Evolutionary conservation across 2,329 filamentous ascomycete species (phyloP).

Genomic region (Alternaria longipes): DNA sequence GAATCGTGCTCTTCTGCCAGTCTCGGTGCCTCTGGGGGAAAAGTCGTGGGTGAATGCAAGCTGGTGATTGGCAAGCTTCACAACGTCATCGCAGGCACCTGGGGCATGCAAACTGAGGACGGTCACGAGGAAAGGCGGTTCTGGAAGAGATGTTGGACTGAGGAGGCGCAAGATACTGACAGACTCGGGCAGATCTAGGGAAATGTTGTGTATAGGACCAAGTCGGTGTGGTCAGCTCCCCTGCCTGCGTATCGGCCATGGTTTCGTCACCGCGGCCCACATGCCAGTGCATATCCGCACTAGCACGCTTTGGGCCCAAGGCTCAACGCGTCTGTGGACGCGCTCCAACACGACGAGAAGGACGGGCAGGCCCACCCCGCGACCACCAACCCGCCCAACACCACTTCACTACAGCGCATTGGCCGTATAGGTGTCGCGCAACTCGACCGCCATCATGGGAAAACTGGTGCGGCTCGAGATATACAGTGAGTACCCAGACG

Average conservation of each 20-base stretch:
- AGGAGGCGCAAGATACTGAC: not conserved
- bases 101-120: not conserved
- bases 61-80: conserved; percentile 42
- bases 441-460: conserved; percentile 70
- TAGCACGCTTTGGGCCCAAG: conserved; percentile 18
- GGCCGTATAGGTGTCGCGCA: conserved; percentile 26
- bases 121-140: conserved; percentile 20
- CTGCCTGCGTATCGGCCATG: conserved; percentile 13
- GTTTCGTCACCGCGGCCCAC: conserved; percentile 37
- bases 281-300: conserved; percentile 12
- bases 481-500: conserved; percentile 71
- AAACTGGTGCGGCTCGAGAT: conserved; percentile 95
- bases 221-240: not conserved
- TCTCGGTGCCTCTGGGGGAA: conserved; percentile 8
- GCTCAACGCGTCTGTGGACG: conserved; percentile 28
- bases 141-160: not conserved
- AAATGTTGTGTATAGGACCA: not conserved
- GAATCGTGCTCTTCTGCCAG: conserved; percentile 7
- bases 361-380: conserved; percentile 14
- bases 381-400: conserved; percentile 11
- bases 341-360: conserved; percentile 11
- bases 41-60: conserved; percentile 40
- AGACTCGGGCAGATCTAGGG: not conserved
- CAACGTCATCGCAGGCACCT: conserved; percentile 28
- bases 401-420: conserved; percentile 17